Evolutionary conservation across 169 alveolate genomes (phyloP), one percentile per base, ranked within the genome.

Genomic region (Cryptosporidium felis): DNA sequence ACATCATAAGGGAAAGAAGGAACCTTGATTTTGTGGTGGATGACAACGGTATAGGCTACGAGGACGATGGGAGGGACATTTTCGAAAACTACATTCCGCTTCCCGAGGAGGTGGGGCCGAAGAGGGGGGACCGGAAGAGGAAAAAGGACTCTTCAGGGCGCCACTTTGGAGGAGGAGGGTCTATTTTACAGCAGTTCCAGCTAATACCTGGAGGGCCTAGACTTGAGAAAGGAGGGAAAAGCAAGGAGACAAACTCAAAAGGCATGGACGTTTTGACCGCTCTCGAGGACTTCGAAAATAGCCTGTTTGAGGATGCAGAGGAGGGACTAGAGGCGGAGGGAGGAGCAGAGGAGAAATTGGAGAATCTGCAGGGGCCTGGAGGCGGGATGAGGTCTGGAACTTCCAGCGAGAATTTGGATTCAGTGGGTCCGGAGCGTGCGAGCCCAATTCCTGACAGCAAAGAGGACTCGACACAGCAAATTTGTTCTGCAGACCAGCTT

Each of bases 31-130:
- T 74, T 56, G 85, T 74, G 21, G 85, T 74, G 18, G 85, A 74
- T 36, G 85, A 74, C n/a, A 61, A 74, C 40, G 66, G 85, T 8
- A 74, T 74, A 18, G 85, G 85, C 10, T 74, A 74, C 18, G 74
- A 74, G 40, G 85, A 74, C 28, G 85, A 74, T 74, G 85, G 85
- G 23, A 49, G 59, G 9, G 85, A 74, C 41, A 36, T 74, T 30
- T 38, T 74, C 60, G 85, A 74, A 14, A 74, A 74, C 56, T 74
- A 74, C 46, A 53, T 53, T 51, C 58, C 56, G 1, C 41, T 38
- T 36, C 67, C 67, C 6, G 74, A 74, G 18, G 36, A 10, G 10
- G 14, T 12, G 12, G 46, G 23, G n/a, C 23, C 28, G 6, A 34
- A 53, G 14, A 58, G 32, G 45, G 40, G 21, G 9, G 58, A 74